Conservation (phyloP, 805 yeast species). For the Ogataea ganodermae region DNA sequence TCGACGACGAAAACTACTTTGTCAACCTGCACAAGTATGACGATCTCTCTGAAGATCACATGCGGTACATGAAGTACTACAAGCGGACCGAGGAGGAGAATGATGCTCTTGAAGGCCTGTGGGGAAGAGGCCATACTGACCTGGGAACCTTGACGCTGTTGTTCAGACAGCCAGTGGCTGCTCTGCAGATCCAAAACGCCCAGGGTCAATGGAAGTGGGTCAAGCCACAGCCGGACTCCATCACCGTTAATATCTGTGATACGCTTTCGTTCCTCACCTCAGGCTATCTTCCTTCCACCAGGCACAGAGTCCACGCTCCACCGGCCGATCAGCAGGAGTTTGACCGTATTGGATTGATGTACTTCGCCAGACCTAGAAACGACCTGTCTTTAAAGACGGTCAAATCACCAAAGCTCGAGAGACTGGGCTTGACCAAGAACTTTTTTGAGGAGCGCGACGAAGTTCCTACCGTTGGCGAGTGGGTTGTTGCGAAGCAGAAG, state of each 20-base stretch:
- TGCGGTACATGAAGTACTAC: conserved; percentile 38
- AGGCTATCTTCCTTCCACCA: conserved; percentile 38
- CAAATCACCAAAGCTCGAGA: conserved; percentile 36
- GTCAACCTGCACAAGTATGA: conserved; percentile 36
- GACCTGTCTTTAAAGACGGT: conserved; percentile 34
- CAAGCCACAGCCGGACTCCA: conserved; percentile 36
- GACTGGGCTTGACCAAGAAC: conserved; percentile 35
- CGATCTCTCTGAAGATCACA: conserved; percentile 38
- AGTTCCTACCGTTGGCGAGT: conserved; percentile 18
- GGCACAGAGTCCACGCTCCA: conserved; percentile 40
- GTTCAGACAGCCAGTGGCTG: conserved; percentile 40
- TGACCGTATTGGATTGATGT: conserved; percentile 39
- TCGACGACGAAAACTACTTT: conserved; percentile 36
- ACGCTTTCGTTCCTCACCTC: conserved; percentile 40
- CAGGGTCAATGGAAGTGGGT: conserved; percentile 40
- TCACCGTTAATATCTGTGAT: conserved; percentile 40
- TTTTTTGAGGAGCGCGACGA: conserved; percentile 12
- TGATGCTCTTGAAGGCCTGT: conserved; percentile 33
- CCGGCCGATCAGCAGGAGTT: conserved; percentile 34
- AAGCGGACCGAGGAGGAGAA: conserved; percentile 34
- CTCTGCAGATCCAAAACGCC: conserved; percentile 37
- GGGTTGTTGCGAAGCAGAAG: conserved; percentile 21
- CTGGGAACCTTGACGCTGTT: conserved; percentile 40
- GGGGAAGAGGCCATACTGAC: conserved; percentile 42
- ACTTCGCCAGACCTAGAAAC: conserved; percentile 40